A percentile compares a stretch with the other conserved stretches of the same genome.
Evolutionary conservation across 1,284 basidiomycete species (phyloP).

Genomic region (Rugiboletus extremiorientalis): DNA sequence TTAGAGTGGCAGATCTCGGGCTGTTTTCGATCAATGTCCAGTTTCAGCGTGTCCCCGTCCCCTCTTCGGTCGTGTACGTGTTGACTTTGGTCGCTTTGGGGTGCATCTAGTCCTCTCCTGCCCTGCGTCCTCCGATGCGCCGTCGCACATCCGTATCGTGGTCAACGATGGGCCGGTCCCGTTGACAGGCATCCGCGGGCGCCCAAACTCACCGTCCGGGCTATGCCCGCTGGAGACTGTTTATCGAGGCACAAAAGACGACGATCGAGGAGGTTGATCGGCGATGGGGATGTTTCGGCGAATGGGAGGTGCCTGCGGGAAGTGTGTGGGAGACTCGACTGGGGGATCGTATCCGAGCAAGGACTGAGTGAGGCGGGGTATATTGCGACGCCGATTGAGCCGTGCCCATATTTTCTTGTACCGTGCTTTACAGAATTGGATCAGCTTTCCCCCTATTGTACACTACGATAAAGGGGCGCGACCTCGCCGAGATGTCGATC

Average conservation of each 20-base stretch:
- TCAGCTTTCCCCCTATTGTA: no score
- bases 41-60: conserved; percentile 28
- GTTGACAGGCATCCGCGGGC: conserved; percentile 72
- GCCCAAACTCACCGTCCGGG: conserved; percentile 67
- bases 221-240: conserved; percentile 78
- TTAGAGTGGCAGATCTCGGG: conserved; percentile 29
- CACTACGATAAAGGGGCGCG: no score
- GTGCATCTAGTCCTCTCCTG: conserved; percentile 29
- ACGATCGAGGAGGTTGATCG: conserved; percentile 72
- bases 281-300: conserved; percentile 71
- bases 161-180: conserved; percentile 90
- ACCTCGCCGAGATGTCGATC: no score
- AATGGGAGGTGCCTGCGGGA: conserved; percentile 64
- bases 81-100: background rate
- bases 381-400: no score
- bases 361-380: no score
- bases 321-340: conserved; percentile 58
- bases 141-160: conserved; percentile 69
- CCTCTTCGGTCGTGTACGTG: background rate
- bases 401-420: no score
- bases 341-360: conserved; percentile 45
- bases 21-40: conserved; percentile 35
- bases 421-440: no score
- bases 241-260: conserved; percentile 70
- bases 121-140: conserved; percentile 21